Evolutionary conservation across 345 rosid species (phyloP).

Genomic region (Mallotus nudiflorus): DNA sequence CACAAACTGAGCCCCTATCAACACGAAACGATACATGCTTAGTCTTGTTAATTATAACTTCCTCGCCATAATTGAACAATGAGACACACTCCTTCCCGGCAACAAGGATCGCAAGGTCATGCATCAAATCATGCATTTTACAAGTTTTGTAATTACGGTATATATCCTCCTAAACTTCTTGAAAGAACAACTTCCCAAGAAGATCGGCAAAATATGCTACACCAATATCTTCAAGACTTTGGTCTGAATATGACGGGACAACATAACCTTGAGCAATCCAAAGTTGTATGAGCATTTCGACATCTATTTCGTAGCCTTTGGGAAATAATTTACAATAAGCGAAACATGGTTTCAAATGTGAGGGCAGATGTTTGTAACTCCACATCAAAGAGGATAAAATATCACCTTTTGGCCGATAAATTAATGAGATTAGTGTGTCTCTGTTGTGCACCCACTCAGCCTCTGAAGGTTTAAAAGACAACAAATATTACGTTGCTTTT

Average conservation of each 20-base stretch:
- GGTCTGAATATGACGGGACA: not conserved
- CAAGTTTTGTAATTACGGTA: not conserved
- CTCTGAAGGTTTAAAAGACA: not conserved
- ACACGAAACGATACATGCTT: not conserved
- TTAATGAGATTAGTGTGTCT: not conserved
- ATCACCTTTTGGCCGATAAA: not conserved
- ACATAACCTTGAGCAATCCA: constrained; percentile 32
- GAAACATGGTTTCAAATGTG: constrained; percentile 37
- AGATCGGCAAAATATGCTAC: constrained; percentile 10
- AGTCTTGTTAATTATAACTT: too few species aligned
- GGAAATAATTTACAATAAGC: too few species aligned
- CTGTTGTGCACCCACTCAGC: constrained; percentile 8
- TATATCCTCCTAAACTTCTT: not conserved
- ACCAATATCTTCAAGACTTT: constrained; percentile 11
- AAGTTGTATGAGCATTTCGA: too few species aligned
- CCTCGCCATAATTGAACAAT: too few species aligned
- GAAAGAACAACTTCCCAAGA: constrained; percentile 10
- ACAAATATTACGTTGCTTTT: not conserved
- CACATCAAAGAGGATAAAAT: constrained; percentile 25
- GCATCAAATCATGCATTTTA: too few species aligned
- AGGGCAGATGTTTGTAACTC: constrained; percentile 37
- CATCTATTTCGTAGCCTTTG: constrained; percentile 21
- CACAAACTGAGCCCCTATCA: too few species aligned
- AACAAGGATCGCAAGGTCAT: too few species aligned
- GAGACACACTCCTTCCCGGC: too few species aligned